A percentile compares a stretch with the other conserved stretches of the same genome.
phyloP scores from a whole-genome alignment of 2,329 filamentous ascomycete species.

The Neurospora sp. region DNA sequence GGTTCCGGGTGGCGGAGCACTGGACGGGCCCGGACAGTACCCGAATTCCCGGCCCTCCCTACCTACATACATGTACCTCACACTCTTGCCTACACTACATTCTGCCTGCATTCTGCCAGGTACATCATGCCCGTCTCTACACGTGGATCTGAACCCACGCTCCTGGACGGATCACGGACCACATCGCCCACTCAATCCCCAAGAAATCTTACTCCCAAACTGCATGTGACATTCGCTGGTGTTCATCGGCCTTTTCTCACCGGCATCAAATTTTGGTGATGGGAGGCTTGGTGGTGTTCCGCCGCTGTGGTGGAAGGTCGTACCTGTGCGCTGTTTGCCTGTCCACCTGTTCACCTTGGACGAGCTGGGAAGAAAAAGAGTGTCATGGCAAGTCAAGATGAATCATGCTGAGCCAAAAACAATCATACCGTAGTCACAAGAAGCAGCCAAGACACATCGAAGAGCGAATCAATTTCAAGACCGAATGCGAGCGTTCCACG shows the following conservation, averaged over 20 bases:
- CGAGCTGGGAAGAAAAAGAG: neutral
- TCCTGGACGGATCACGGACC: neutral
- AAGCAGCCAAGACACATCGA: neutral
- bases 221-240: neutral
- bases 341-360: neutral
- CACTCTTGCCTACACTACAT: neutral
- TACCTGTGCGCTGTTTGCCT: no score
- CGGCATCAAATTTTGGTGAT: neutral
- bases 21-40: no score
- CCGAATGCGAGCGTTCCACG: neutral
- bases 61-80: no score
- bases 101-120: neutral
- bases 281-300: no score
- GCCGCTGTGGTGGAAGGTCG: no score
- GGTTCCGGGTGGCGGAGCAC: neutral
- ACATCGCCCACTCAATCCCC: neutral
- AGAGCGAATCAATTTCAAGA: neutral
- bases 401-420: neutral
- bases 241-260: neutral
- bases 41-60: neutral
- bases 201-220: neutral
- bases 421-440: no score
- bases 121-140: neutral
- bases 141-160: neutral
- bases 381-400: neutral